Evolutionary conservation across 2,329 filamentous ascomycete genomes (phyloP), one percentile per base, ranked within the genome.

Genomic region (Xylaria sp.): DNA sequence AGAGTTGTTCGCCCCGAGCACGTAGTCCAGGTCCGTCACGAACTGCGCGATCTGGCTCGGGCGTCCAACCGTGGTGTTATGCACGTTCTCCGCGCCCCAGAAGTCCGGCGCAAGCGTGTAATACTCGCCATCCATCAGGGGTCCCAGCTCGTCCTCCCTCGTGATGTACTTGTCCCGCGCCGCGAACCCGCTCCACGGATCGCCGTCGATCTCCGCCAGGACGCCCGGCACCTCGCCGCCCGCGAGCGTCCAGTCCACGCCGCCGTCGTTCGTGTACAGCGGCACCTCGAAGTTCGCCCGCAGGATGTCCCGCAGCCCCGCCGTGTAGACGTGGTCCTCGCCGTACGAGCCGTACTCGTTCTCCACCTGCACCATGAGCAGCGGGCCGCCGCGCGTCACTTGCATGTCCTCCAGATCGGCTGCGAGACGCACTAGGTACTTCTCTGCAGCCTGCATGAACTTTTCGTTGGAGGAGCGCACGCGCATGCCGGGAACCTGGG

Each of bases 311-410:
- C 80, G 75, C 28, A 85, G 53, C 0, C 78, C 79, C 5, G 73
- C 70, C 6, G 80, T 83, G 69, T 87, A 86, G 1, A 74, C 72
- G 62, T 85, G 82, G 65, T 86, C 79, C 5, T 76, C 76, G 17
- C 82, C 84, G 54, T 82, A 86, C 26, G 80, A 83, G 0, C 85
- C 84, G 65, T 86, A 87, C 69, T 86, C 83, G 61, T 86, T 85
- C 72, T 86, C 84, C 9, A 85, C 78, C 73, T 86, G 84, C 0
- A 83, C 79, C 83, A 85, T 85, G 23, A 86, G 71, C n/a, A 86
- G 77, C 2, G 83, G 82, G 0, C 84, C 84, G 13, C 83, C 83
- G 0, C 79, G 73, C 0, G 79, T 80, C 17, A 82, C 77, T 65
- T 83, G 81, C 13, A 82, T 66, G 1, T 74, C 66, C 9, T 63